Conservation (phyloP, 1,284 basidiomycete species). For the Moesziomyces globuligerus region DNA sequence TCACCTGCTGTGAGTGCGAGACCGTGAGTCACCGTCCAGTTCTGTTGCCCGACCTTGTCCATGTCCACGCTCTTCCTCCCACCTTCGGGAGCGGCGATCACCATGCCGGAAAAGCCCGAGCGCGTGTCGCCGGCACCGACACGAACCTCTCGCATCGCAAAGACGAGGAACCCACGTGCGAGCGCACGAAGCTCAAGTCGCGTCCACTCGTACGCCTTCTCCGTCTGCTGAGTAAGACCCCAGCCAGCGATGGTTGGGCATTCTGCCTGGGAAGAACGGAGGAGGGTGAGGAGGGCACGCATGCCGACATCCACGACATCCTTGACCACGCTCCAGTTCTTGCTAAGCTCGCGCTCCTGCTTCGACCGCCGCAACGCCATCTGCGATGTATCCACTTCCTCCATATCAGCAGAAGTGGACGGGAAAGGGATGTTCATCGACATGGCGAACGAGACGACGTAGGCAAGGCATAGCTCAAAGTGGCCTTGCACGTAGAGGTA, state of each 20-base stretch:
- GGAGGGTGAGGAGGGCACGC: constrained; percentile 18
- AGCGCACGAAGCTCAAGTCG: constrained; percentile 1
- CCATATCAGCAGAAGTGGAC: neutral
- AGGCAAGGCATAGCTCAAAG: constrained; percentile 33
- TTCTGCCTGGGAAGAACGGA: neutral
- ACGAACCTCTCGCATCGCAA: constrained; percentile 32
- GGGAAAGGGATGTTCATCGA: constrained; percentile 25
- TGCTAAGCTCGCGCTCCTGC: constrained; percentile 36
- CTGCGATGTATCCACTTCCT: constrained; percentile 13
- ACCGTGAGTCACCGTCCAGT: constrained; percentile 41
- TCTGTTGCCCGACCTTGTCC: constrained; percentile 26
- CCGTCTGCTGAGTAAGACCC: neutral
- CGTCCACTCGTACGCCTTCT: neutral
- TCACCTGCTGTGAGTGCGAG: constrained; percentile 30
- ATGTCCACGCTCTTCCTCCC: constrained; percentile 3
- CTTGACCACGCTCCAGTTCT: constrained; percentile 45
- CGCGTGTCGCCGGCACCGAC: constrained; percentile 31
- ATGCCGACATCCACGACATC: constrained; percentile 35
- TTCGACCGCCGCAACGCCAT: constrained; percentile 15
- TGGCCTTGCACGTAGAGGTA: constrained; percentile 31
- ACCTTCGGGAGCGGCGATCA: neutral
- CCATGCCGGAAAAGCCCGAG: constrained; percentile 25
- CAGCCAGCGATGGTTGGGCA: constrained; percentile 10
- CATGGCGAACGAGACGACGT: constrained; percentile 30
- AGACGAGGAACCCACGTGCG: constrained; percentile 17